A percentile compares a stretch with the other conserved stretches of the same genome.
phyloP scores from a whole-genome alignment of 1,284 basidiomycete species.

The Xerocomus minutiporus region DNA sequence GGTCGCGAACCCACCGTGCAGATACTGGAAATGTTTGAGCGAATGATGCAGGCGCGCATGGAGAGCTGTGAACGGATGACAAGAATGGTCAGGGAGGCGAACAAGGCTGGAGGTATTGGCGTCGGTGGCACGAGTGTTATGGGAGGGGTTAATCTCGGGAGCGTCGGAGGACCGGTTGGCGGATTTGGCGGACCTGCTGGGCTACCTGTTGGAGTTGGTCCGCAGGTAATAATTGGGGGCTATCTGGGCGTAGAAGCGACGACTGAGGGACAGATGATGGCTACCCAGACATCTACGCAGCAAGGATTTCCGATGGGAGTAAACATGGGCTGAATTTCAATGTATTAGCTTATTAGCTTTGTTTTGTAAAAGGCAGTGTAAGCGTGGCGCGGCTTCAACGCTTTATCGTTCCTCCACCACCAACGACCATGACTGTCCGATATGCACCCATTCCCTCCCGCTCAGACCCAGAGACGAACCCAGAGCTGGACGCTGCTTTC shows the following conservation, averaged over 20 bases:
- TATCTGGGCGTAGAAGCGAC: slow-evolving; percentile 14
- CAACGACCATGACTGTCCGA: slow-evolving; percentile 44
- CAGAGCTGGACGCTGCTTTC: slow-evolving; percentile 75
- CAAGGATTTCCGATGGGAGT: slow-evolving; percentile 22
- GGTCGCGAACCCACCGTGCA: slow-evolving; percentile 43
- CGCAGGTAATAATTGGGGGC: slow-evolving; percentile 19
- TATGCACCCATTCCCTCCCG: slow-evolving; percentile 67
- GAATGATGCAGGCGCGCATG: slow-evolving; percentile 67
- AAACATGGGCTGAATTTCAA: slow-evolving; percentile 2
- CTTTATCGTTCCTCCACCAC: background rate
- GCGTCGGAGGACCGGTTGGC: slow-evolving; percentile 29
- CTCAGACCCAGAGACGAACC: slow-evolving; percentile 47
- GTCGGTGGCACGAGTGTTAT: slow-evolving; percentile 6
- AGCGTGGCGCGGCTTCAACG: background rate
- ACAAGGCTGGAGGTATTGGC: slow-evolving; percentile 19
- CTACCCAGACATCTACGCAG: slow-evolving; percentile 13
- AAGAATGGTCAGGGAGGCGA: slow-evolving; percentile 52
- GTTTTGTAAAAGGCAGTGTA: background rate
- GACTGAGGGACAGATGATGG: slow-evolving; percentile 13
- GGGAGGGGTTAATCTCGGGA: slow-evolving; percentile 15
- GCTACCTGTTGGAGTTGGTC: slow-evolving; percentile 20
- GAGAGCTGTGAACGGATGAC: slow-evolving; percentile 66
- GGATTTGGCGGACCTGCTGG: slow-evolving; percentile 30
- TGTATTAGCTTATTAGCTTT: slow-evolving; percentile 4
- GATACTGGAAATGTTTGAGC: slow-evolving; percentile 63